phyloP scores from a whole-genome alignment of 768 basidiomycete species.

The Tricholoma terreum region DNA sequence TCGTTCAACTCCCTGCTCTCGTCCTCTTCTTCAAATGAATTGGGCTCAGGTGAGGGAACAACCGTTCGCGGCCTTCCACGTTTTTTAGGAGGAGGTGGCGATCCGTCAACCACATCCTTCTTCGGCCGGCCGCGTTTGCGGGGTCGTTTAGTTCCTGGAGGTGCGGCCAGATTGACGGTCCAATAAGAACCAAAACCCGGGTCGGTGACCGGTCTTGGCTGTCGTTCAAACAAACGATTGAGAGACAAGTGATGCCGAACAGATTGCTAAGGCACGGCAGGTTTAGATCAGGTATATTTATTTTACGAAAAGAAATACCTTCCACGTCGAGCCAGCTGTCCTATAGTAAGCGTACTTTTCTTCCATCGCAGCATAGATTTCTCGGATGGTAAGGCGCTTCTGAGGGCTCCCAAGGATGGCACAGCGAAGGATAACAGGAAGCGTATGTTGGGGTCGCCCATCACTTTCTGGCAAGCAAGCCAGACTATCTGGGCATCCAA shows the following conservation, averaged over 20 bases:
- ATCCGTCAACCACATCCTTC: constrained; percentile 35
- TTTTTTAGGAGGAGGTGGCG: constrained; percentile 29
- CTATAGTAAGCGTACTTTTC: constrained; percentile 79
- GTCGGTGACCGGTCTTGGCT: constrained; percentile 78
- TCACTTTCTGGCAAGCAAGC: constrained; percentile 77
- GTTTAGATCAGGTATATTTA: constrained; percentile 6
- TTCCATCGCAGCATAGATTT: constrained; percentile 87
- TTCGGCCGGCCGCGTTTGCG: constrained; percentile 71
- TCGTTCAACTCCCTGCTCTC: constrained; percentile 8
- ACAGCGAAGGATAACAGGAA: constrained; percentile 81
- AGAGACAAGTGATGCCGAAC: constrained; percentile 82
- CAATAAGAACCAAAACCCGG: constrained; percentile 88
- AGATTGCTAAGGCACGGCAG: constrained; percentile 60
- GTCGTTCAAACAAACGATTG: constrained; percentile 79
- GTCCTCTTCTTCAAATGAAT: constrained; percentile 18
- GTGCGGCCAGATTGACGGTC: constrained; percentile 85
- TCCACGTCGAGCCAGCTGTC: constrained; percentile 81
- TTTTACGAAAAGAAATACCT: constrained; percentile 44
- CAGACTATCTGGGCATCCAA: constrained; percentile 74
- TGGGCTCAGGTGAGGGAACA: constrained; percentile 3
- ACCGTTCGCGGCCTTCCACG: constrained; percentile 39
- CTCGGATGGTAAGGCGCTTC: constrained; percentile 75
- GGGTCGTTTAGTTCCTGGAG: constrained; percentile 82
- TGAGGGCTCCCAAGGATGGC: constrained; percentile 77
- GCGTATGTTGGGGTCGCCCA: constrained; percentile 77